Base-by-base conservation (phyloP, 805 yeast species). In the Cyberlindnera lachancei region DNA sequence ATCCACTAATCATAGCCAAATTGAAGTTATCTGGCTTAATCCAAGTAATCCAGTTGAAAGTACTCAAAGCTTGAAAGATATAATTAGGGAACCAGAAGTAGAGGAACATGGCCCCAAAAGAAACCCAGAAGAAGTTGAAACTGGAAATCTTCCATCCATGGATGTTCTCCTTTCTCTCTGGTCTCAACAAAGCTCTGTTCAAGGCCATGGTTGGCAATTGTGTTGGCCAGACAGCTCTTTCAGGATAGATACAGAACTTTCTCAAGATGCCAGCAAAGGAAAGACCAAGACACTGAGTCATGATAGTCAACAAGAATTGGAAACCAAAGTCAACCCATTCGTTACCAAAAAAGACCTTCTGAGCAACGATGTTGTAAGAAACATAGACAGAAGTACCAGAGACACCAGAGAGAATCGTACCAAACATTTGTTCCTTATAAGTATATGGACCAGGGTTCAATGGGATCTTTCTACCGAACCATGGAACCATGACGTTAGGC, bases 371-470 rank as follows among this genome's bases (percentile, higher is more conserved):
- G 41, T 64, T 64, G 22, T 48, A 52, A 21, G 56, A 53, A 26
- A 61, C 68, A 33, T 59, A 58, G 23, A 56, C 50, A 19, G 48
- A 41, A 8, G 55, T 50, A 14, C 50, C 46, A 12, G 66, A 31
- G 26, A 37, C 45, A 31, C 41, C 58, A 17, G 62, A 60, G 25
- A 60, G 55, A 34, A 59, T 40, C 41, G 84, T 71, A 2, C 79
- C 61, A 36, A 79, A 63, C 76, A 75, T 73, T 51, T 78, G 85
- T 45, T 77, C 84, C 48, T 77, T 77, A 40, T 53, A 61, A 18
- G 64, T 58, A 79, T 81, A 79, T 10, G 79, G 79, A 9, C 83
- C 80, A 3, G 79, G 79, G 50, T 74, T 74, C 33, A 76, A 50
- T 7, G 64, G 59, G 36, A 55, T 45, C 41, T 63, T 58, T 18